Conservation (phyloP, 202 grass and related monocot genomes). For the Musa balbisiana region DNA sequence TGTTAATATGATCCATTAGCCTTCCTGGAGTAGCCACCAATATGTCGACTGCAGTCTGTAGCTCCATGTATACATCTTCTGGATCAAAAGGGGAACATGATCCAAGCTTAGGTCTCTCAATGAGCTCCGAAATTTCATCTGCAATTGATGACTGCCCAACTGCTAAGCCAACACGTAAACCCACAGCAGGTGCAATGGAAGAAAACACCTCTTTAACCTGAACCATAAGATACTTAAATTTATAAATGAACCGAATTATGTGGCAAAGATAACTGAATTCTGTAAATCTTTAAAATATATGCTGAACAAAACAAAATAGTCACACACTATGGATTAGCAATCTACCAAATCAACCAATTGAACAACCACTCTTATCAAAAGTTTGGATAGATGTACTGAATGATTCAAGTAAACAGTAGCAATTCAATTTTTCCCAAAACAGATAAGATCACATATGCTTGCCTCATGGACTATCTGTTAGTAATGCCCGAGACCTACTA, state of each 20-base stretch:
- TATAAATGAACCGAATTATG: neutral
- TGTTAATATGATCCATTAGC: conserved; percentile 92
- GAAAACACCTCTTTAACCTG: conserved; percentile 95
- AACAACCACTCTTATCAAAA: no score
- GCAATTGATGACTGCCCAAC: conserved; percentile 81
- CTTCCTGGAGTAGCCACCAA: conserved; percentile 91
- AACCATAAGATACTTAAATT: conserved; percentile 4
- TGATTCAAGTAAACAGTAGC: no score
- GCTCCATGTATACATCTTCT: conserved; percentile 67
- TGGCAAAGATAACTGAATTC: neutral
- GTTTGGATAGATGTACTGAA: no score
- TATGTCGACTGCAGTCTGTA: conserved; percentile 75
- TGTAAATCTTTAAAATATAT: neutral
- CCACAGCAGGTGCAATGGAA: conserved; percentile 68
- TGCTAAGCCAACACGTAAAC: conserved; percentile 66
- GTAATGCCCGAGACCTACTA: no score
- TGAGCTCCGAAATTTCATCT: conserved; percentile 68
- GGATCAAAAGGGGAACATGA: conserved; percentile 54
- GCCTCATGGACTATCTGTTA: no score
- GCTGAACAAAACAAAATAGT: no score
- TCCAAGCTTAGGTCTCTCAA: conserved; percentile 45
- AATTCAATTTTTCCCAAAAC: no score
- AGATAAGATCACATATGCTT: no score
- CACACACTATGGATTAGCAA: neutral
- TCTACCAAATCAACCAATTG: neutral